Percentiles rank a stretch among this genome's conserved stretches.
Evolutionary conservation across 495 filamentous ascomycete genomes (phyloP).

Genomic region (Sordaria brevicollis): DNA sequence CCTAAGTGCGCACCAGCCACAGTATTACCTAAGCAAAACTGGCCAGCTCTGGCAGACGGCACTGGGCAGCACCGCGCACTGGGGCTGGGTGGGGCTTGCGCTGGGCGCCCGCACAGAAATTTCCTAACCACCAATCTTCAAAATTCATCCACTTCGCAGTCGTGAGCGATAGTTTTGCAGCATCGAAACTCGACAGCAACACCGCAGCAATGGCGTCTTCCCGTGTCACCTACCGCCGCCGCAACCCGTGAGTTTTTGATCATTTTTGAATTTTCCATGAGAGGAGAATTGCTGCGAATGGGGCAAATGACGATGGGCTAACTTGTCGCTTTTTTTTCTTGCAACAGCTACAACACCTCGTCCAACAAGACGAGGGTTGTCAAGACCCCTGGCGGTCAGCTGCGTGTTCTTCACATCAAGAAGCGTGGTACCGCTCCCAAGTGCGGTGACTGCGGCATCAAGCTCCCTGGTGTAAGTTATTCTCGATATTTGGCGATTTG

Average conservation of each 20-base stretch:
- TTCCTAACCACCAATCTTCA: constrained; percentile 20
- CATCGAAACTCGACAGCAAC: constrained; percentile 43
- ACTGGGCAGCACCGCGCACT: not conserved
- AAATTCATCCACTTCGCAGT: constrained; percentile 37
- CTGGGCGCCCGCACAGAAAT: constrained; percentile 32
- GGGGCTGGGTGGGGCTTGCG: constrained; percentile 17
- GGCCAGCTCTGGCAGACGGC: not conserved
- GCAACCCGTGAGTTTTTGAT: constrained; percentile 69
- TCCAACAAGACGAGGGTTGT: constrained; percentile 94
- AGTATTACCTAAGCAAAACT: constrained; percentile 5
- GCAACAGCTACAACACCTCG: constrained; percentile 78
- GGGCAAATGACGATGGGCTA: constrained; percentile 10
- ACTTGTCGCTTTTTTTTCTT: constrained; percentile 1
- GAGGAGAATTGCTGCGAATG: constrained; percentile 1
- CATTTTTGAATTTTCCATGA: not conserved
- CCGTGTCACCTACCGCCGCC: constrained; percentile 62
- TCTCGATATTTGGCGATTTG: not conserved
- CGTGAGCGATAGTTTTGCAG: constrained; percentile 30
- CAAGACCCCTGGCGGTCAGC: constrained; percentile 91
- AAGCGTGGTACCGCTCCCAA: constrained; percentile 94
- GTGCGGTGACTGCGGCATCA: constrained; percentile 97
- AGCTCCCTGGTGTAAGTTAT: constrained; percentile 81
- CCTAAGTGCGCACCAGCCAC: constrained; percentile 5
- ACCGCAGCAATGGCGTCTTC: constrained; percentile 51
- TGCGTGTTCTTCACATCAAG: constrained; percentile 96